Evolutionary conservation across 2,329 filamentous ascomycete genomes (phyloP).

Genomic region (Cladosporium halotolerans): DNA sequence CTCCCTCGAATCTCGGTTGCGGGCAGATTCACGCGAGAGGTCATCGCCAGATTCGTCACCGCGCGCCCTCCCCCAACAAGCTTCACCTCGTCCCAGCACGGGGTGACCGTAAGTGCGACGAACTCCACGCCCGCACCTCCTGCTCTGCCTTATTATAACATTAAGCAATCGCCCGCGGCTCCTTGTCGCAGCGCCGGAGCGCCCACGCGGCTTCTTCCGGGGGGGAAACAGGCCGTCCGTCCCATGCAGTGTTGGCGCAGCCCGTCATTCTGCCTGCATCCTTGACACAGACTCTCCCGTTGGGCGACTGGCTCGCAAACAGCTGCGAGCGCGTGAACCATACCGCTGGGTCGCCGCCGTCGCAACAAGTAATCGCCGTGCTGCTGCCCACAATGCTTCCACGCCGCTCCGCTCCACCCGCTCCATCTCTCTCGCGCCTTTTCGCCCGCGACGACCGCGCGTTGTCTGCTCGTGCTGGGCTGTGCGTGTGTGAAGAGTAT

Average conservation of each 20-base stretch:
- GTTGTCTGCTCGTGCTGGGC: neutral
- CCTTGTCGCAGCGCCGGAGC: no score
- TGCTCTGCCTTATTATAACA: neutral
- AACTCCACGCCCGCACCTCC: neutral
- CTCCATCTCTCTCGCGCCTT: neutral
- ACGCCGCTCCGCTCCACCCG: neutral
- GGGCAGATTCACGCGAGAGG: neutral
- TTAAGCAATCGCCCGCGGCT: neutral
- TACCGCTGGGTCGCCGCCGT: conserved; percentile 12
- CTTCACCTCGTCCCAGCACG: neutral
- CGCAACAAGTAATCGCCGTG: conserved; percentile 9
- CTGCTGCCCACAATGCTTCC: conserved; percentile 7
- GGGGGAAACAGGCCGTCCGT: neutral
- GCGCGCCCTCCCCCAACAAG: neutral
- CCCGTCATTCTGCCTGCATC: conserved; percentile 8
- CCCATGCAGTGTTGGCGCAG: conserved; percentile 8
- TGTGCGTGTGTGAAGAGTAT: no score
- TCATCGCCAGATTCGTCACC: neutral
- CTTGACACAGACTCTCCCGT: conserved; percentile 12
- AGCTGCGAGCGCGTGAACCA: conserved; percentile 10
- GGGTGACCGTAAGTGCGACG: neutral
- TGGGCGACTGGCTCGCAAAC: conserved; percentile 10
- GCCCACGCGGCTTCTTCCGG: no score
- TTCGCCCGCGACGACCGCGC: neutral
- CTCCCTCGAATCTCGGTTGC: conserved; percentile 5